Percentiles rank a stretch among this genome's conserved stretches.
phyloP scores from a whole-genome alignment of 495 filamentous ascomycete genomes.

The Neurospora africana region DNA sequence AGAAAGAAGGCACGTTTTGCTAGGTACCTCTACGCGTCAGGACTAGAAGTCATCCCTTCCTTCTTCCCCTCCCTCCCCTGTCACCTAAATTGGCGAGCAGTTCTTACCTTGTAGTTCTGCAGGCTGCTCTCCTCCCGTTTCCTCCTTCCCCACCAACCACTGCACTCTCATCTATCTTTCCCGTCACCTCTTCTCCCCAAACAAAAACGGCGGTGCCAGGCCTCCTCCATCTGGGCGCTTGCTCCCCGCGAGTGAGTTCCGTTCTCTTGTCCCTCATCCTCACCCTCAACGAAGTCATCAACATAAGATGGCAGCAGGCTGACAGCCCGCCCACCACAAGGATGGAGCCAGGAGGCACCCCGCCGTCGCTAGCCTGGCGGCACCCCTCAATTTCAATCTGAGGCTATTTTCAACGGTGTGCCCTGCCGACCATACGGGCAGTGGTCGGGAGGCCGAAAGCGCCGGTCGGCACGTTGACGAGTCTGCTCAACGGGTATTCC shows the following conservation, averaged over 20 bases:
- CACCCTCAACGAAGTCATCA: not conserved
- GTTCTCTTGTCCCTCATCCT: not conserved
- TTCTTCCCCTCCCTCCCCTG: not conserved
- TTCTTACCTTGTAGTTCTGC: not conserved
- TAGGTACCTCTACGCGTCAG: not conserved
- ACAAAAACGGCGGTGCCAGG: not conserved
- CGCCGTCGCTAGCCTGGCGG: not conserved
- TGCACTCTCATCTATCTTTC: not conserved
- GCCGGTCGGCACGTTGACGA: not conserved
- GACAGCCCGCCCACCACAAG: not conserved
- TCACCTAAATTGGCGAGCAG: not conserved
- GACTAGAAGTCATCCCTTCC: not conserved
- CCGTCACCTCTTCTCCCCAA: not conserved
- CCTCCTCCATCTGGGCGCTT: not conserved
- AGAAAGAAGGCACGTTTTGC: not conserved
- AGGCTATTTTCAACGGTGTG: not conserved
- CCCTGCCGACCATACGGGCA: not conserved
- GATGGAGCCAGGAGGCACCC: not conserved
- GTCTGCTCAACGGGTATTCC: no score
- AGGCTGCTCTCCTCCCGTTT: not conserved
- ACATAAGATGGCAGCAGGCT: not conserved
- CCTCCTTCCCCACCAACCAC: not conserved
- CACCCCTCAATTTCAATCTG: not conserved
- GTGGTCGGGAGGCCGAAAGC: not conserved
- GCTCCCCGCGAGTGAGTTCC: not conserved